Conservation (phyloP, 371 early-diverging fungal genomes). For the Dinochytrium kinnereticum region DNA sequence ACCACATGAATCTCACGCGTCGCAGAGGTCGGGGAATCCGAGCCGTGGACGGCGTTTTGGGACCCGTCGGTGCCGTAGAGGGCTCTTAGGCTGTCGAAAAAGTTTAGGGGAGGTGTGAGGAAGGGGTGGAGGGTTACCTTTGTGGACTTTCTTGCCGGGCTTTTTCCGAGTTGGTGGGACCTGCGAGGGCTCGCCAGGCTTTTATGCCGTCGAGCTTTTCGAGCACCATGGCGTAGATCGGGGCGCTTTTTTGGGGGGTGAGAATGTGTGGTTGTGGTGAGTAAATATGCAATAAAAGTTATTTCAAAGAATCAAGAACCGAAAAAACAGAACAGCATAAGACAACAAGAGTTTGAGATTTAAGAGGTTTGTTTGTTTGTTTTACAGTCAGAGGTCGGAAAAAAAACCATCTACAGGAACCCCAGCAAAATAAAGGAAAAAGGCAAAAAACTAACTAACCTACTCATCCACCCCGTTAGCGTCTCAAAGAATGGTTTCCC, state of each 20-base stretch:
- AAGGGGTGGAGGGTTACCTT: constrained; percentile 39
- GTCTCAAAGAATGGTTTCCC: constrained; percentile 71
- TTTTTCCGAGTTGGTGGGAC: constrained; percentile 74
- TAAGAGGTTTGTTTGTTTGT: too few relatives aligned
- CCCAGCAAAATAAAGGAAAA: too few relatives aligned
- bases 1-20: constrained; percentile 70
- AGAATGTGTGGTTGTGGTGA: not conserved
- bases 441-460: constrained; percentile 50
- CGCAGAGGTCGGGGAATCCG: constrained; percentile 71
- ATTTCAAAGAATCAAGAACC: too few relatives aligned
- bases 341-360: too few relatives aligned
- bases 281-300: not conserved
- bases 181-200: constrained; percentile 74
- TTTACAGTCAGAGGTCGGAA: too few relatives aligned
- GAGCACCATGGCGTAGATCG: constrained; percentile 72
- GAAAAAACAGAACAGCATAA: too few relatives aligned
- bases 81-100: constrained; percentile 41
- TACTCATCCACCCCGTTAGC: constrained; percentile 73
- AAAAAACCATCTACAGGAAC: too few relatives aligned
- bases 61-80: constrained; percentile 70
- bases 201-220: constrained; percentile 68
- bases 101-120: not conserved
- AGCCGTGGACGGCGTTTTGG: constrained; percentile 81
- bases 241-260: constrained; percentile 58
- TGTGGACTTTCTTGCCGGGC: constrained; percentile 67